Evolutionary conservation across 306 rosid species (phyloP).

Genomic region (Acacia melanoxylon): DNA sequence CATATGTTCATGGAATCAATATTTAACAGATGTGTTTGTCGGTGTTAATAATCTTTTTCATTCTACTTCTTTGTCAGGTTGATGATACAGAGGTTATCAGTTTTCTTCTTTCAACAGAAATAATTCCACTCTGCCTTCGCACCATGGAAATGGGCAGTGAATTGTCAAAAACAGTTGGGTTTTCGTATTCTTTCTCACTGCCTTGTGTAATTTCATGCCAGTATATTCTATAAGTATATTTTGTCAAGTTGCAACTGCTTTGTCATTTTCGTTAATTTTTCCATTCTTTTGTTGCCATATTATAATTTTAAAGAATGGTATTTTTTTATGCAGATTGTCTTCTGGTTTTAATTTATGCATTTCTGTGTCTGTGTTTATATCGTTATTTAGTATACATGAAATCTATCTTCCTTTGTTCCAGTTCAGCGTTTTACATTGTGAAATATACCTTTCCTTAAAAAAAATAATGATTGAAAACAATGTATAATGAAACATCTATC

Average conservation of each 20-base stretch:
- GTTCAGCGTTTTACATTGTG: not conserved
- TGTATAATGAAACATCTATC: constrained; percentile 33
- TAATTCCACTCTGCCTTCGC: constrained; percentile 79
- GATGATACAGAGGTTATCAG: constrained; percentile 72
- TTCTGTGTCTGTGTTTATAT: not conserved
- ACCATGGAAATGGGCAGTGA: constrained; percentile 88
- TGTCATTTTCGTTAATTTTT: not conserved
- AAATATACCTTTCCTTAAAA: not conserved
- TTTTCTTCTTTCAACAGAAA: constrained; percentile 79
- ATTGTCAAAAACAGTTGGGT: constrained; percentile 74
- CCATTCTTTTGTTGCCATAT: not conserved
- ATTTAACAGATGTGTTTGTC: not conserved
- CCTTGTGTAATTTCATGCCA: not conserved
- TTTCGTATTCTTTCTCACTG: constrained; percentile 26
- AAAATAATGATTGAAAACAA: not conserved
- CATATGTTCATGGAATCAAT: not conserved
- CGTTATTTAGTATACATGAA: not conserved
- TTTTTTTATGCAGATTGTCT: not conserved
- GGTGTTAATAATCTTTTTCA: not conserved
- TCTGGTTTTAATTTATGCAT: not conserved
- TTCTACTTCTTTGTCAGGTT: constrained; percentile 46
- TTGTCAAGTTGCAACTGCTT: not conserved
- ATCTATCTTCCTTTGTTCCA: not conserved
- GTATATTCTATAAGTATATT: not conserved
- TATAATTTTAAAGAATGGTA: not conserved